Conservation (phyloP, 176 grass and related monocot genomes). For the Miscanthus lutarioriparius region DNA sequence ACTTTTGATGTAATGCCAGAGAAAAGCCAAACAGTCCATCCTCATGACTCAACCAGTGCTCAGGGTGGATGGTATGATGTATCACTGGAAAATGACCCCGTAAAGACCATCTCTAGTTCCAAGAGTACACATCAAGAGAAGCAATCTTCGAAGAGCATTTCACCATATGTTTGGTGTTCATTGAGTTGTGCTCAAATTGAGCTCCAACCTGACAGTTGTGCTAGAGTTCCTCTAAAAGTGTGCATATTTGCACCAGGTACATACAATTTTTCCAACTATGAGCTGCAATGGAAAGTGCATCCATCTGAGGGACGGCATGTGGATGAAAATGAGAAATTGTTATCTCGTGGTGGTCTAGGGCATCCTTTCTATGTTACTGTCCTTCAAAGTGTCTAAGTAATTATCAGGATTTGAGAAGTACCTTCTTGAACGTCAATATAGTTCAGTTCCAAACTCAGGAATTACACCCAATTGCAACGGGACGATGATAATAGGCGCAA, state of each 20-base stretch:
- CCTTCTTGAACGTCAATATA: neutral
- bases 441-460: neutral
- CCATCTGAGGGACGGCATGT: constrained; percentile 30
- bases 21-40: constrained; percentile 41
- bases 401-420: neutral
- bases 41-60: constrained; percentile 46
- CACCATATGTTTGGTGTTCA: constrained; percentile 86
- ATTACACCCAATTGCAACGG: neutral
- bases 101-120: constrained; percentile 53
- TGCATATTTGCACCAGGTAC: constrained; percentile 87
- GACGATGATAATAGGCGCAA: neutral
- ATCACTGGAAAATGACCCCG: constrained; percentile 78
- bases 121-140: constrained; percentile 49
- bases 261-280: constrained; percentile 90
- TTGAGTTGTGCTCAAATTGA: constrained; percentile 66
- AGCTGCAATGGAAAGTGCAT: constrained; percentile 71
- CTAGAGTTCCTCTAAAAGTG: constrained; percentile 73
- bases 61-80: constrained; percentile 82
- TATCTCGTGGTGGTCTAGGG: constrained; percentile 45
- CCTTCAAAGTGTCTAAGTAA: constrained; percentile 45
- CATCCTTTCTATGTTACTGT: constrained; percentile 88
- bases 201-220: constrained; percentile 53
- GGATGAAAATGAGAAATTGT: constrained; percentile 36
- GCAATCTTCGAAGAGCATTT: constrained; percentile 49
- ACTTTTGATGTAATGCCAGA: constrained; percentile 57